These are phyloP conservation scores for Limnomonas spitsbergensis DNA, from an alignment of 139 green algal genomes.

Conservation along the genomic window DNA sequence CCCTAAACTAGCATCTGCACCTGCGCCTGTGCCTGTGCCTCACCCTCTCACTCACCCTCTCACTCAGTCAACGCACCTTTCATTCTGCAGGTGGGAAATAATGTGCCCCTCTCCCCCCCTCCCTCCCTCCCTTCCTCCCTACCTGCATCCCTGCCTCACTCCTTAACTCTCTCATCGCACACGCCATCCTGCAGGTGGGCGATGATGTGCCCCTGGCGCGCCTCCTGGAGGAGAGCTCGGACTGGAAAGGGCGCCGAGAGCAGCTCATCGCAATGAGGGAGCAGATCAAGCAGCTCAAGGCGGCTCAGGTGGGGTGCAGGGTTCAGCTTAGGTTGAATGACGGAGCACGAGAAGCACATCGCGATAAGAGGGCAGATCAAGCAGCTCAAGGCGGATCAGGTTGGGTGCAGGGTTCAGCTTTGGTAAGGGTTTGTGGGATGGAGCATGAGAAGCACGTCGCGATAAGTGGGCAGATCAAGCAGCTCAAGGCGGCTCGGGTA, in stretches of 20 bases:
- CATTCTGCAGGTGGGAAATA: too few relatives aligned
- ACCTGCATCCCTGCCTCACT: too few relatives aligned
- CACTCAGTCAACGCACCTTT: too few relatives aligned
- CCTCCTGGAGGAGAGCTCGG: conserved; percentile 44
- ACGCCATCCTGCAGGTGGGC: too few relatives aligned
- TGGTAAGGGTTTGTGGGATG: conserved; percentile 22
- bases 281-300: conserved; percentile 16
- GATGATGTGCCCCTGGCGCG: conserved; percentile 58
- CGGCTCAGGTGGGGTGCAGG: neutral
- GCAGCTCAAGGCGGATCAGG: conserved; percentile 40
- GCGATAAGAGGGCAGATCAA: conserved; percentile 52
- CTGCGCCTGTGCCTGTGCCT: too few relatives aligned
- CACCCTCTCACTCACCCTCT: too few relatives aligned
- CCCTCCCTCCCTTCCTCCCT: too few relatives aligned
- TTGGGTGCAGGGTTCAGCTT: neutral
- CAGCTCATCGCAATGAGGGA: conserved; percentile 57
- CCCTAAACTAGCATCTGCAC: too few relatives aligned
- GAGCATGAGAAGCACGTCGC: conserved; percentile 14
- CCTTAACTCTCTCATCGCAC: too few relatives aligned
- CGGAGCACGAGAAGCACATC: conserved; percentile 51
- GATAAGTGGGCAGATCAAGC: conserved; percentile 32
- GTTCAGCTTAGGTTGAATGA: conserved; percentile 17
- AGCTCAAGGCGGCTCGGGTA: conserved; percentile 11
- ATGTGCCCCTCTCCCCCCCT: too few relatives aligned
- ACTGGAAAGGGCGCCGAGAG: conserved; percentile 60